A percentile compares a stretch with the other conserved stretches of the same genome.
These are phyloP conservation scores for Aspergillus thermomutatus DNA, from an alignment of 2,329 filamentous ascomycete species.

Conservation along the genomic window DNA sequence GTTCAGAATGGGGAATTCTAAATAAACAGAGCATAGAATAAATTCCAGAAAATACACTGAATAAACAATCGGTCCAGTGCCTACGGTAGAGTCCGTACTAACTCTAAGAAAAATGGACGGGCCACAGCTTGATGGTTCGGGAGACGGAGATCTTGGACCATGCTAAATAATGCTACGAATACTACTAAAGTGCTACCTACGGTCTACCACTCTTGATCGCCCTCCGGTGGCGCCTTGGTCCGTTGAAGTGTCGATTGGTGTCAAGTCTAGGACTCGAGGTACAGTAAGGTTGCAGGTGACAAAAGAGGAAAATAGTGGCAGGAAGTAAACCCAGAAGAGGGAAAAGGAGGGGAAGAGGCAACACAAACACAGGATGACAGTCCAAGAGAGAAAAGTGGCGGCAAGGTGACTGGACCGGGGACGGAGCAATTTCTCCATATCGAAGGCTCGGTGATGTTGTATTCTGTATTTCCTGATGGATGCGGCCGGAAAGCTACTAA, in stretches of 20 bases:
- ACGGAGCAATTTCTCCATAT: background rate
- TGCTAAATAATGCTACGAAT: slow-evolving; percentile 1
- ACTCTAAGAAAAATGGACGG: slow-evolving; percentile 6
- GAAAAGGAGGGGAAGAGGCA: background rate
- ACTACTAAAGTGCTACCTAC: background rate
- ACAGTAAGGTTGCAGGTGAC: background rate
- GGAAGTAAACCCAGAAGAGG: background rate
- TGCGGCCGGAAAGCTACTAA: background rate
- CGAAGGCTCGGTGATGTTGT: background rate
- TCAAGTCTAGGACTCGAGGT: background rate
- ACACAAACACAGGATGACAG: background rate
- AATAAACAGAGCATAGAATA: slow-evolving; percentile 2
- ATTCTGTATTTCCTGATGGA: background rate
- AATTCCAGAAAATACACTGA: background rate
- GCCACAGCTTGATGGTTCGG: slow-evolving; percentile 15
- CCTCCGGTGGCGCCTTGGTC: background rate
- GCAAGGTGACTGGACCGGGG: background rate
- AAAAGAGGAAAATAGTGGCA: background rate
- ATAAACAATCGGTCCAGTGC: background rate
- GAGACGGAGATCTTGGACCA: slow-evolving; percentile 15
- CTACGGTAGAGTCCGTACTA: background rate
- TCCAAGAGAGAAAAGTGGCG: background rate
- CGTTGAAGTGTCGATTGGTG: background rate
- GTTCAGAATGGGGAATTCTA: background rate
- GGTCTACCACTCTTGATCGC: background rate